These are phyloP conservation scores for Calonectria montana DNA, from an alignment of 2,329 filamentous ascomycete genomes.

Conservation along the genomic window DNA sequence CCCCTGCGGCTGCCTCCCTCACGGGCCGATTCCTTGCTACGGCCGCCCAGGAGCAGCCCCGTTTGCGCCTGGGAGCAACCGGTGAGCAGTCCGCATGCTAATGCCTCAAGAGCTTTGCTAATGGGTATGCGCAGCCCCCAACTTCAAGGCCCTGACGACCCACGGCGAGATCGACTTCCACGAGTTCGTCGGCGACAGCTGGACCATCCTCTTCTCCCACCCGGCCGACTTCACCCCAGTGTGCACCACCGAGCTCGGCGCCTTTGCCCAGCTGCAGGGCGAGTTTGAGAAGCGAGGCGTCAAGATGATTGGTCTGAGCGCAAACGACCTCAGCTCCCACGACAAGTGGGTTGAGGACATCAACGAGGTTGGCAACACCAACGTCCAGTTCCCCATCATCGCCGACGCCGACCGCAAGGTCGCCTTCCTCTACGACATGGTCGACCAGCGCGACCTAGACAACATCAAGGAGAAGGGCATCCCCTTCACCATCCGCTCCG, in stretches of 20 bases:
- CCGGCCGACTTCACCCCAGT: constrained; percentile 94
- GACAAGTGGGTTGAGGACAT: constrained; percentile 92
- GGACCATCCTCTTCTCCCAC: constrained; percentile 87
- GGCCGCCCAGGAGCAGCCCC: constrained; percentile 11
- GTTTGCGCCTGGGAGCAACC: constrained; percentile 7
- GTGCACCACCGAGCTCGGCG: constrained; percentile 94
- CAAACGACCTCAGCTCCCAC: constrained; percentile 87
- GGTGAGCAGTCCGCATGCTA: background rate
- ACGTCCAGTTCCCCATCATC: constrained; percentile 82
- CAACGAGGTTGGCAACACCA: constrained; percentile 78
- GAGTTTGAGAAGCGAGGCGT: constrained; percentile 89
- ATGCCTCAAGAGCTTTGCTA: background rate
- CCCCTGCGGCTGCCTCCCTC: background rate
- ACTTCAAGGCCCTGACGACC: constrained; percentile 87
- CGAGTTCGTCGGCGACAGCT: constrained; percentile 81
- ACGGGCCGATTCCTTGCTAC: constrained; percentile 10
- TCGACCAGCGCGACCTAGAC: constrained; percentile 84
- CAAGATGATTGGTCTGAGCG: constrained; percentile 87
- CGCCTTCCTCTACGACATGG: constrained; percentile 83
- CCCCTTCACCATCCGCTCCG: constrained; percentile 92
- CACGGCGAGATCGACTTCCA: constrained; percentile 84
- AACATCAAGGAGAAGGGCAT: constrained; percentile 86
- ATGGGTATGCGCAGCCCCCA: constrained; percentile 65
- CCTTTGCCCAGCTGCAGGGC: constrained; percentile 87
- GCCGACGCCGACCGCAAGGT: constrained; percentile 83